Conservation (phyloP, 805 yeast species). For the Candida ipomoeae region DNA sequence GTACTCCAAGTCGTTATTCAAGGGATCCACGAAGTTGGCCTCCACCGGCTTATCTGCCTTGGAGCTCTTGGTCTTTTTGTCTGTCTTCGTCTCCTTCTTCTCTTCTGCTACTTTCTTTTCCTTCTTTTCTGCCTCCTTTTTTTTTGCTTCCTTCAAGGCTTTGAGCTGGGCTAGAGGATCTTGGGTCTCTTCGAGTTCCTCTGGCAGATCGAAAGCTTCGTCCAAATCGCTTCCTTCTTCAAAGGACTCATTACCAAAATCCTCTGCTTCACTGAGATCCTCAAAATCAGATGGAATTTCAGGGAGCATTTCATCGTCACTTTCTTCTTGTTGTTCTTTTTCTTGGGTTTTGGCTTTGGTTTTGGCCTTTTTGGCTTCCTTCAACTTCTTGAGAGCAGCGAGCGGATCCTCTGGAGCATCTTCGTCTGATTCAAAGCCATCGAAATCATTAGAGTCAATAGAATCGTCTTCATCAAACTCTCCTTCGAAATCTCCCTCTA, state of each 20-base stretch:
- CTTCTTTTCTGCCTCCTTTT: background rate
- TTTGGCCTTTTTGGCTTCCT: conserved; percentile 6
- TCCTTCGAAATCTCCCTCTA: background rate
- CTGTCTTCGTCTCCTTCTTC: too few relatives aligned
- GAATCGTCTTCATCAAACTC: background rate
- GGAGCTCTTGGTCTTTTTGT: background rate
- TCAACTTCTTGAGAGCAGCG: conserved; percentile 19
- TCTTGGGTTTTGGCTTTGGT: background rate
- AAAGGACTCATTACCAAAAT: conserved; percentile 10
- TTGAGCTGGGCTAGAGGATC: conserved; percentile 27
- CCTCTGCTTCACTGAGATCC: background rate
- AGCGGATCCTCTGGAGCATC: conserved; percentile 20
- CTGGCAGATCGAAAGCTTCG: conserved; percentile 8
- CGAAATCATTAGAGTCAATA: conserved; percentile 3
- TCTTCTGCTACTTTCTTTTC: too few relatives aligned
- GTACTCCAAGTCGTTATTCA: conserved; percentile 71
- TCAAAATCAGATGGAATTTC: background rate
- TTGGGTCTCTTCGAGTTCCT: conserved; percentile 13
- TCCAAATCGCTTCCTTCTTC: conserved; percentile 11
- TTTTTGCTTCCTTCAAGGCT: conserved; percentile 14
- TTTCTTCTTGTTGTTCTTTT: background rate
- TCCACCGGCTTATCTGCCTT: conserved; percentile 13
- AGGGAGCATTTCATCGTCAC: conserved; percentile 3
- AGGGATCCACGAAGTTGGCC: conserved; percentile 16
- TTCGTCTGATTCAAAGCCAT: conserved; percentile 26